phyloP scores from a whole-genome alignment of 2,329 filamentous ascomycete genomes.

The Aspergillus caelatus region DNA sequence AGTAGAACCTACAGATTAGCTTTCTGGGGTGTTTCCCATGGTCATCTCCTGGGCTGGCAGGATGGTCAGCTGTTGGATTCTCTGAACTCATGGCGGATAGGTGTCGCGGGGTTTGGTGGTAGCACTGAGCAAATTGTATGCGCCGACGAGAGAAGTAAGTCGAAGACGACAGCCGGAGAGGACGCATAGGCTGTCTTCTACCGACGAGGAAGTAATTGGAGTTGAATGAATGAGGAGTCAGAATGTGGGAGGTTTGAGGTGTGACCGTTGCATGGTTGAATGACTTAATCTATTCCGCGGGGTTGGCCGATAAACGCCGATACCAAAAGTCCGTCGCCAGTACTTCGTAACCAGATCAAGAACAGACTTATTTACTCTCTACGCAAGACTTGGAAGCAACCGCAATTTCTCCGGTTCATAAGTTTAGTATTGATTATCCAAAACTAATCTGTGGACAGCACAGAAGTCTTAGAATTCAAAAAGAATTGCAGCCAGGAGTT shows the following conservation, averaged over 20 bases:
- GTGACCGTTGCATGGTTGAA: background rate
- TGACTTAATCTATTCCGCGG: constrained; percentile 2
- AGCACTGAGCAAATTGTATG: background rate
- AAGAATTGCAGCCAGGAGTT: background rate
- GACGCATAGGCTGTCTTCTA: constrained; percentile 9
- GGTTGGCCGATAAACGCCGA: constrained; percentile 2
- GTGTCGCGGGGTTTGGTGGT: background rate
- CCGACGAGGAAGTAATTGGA: background rate
- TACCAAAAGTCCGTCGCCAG: background rate
- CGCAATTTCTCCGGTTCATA: background rate
- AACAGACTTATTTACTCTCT: background rate
- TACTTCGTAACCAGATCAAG: background rate
- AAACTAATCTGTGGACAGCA: background rate
- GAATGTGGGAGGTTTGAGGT: background rate
- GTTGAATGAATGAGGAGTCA: background rate
- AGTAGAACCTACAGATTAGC: constrained; percentile 40
- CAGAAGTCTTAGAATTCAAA: background rate
- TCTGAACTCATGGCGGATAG: background rate
- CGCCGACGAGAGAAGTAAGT: background rate
- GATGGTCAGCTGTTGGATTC: background rate
- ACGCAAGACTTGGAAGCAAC: background rate
- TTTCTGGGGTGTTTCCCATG: constrained; percentile 40
- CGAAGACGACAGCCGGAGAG: background rate
- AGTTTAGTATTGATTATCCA: background rate
- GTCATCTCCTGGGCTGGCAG: constrained; percentile 17